Evolutionary conservation across 2,329 filamentous ascomycete species (phyloP).

Genomic region (Penicillium sp.): DNA sequence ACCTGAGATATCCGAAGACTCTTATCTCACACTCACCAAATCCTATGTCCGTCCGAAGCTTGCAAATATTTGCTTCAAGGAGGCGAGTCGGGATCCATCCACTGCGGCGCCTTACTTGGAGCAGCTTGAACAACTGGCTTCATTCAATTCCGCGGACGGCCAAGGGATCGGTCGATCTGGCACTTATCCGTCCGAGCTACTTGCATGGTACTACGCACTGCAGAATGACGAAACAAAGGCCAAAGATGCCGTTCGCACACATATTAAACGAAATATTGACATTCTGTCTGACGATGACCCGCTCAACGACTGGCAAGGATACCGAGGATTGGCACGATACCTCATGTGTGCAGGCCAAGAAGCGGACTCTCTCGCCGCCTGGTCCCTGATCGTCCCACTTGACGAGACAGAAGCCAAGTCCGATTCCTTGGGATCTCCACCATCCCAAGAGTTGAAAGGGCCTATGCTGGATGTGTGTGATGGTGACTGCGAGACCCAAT

Average conservation of each 20-base stretch:
- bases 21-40: neutral
- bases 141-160: neutral
- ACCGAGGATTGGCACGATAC: constrained; percentile 17
- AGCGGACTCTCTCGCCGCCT: constrained; percentile 28
- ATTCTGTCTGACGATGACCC: constrained; percentile 31
- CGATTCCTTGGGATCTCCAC: neutral
- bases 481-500: constrained; percentile 9
- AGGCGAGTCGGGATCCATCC: constrained; percentile 1
- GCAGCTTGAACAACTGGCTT: constrained; percentile 3
- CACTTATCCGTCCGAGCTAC: constrained; percentile 2
- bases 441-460: neutral
- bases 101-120: constrained; percentile 2
- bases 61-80: constrained; percentile 10
- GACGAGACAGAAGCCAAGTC: neutral
- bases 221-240: constrained; percentile 19
- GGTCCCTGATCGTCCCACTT: constrained; percentile 26
- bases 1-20: neutral
- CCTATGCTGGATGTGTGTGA: constrained; percentile 1
- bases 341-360: constrained; percentile 27
- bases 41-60: neutral
- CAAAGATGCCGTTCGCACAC: constrained; percentile 13
- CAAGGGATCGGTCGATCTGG: too few relatives aligned
- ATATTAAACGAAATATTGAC: constrained; percentile 27
- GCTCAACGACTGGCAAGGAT: constrained; percentile 29
- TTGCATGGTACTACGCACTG: constrained; percentile 13